A percentile compares a stretch with the other conserved stretches of the same genome.
Conservation (phyloP, 2,329 filamentous ascomycete genomes). For the Epichloe typhina region DNA sequence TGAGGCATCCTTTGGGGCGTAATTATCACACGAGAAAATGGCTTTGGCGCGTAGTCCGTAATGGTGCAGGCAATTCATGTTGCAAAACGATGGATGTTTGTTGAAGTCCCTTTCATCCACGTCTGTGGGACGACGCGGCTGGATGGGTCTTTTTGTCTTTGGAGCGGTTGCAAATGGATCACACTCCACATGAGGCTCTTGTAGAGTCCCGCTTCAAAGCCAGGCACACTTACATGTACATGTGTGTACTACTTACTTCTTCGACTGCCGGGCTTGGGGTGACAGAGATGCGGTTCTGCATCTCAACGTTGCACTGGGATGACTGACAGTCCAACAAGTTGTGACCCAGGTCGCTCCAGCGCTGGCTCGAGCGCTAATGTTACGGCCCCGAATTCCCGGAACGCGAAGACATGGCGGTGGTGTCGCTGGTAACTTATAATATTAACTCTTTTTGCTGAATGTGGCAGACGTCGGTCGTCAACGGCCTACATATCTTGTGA, state of each 20-base stretch:
- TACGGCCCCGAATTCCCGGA: background rate
- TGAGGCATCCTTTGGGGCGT: background rate
- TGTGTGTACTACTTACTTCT: background rate
- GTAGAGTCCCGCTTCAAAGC: conserved; percentile 7
- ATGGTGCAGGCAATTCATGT: background rate
- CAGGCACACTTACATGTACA: conserved; percentile 1
- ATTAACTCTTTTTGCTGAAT: background rate
- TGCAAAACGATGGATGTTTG: conserved; percentile 1
- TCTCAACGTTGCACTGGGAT: conserved; percentile 6
- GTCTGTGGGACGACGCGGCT: conserved; percentile 6
- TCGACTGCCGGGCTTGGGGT: conserved; percentile 7
- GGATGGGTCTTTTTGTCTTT: conserved; percentile 1
- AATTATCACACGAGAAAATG: background rate
- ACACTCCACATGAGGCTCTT: conserved; percentile 12
- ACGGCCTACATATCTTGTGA: background rate
- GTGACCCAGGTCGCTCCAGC: background rate
- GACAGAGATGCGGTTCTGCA: conserved; percentile 5
- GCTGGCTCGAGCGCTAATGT: background rate
- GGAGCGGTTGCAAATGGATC: conserved; percentile 9
- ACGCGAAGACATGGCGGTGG: background rate
- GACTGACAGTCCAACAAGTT: background rate
- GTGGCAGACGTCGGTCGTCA: background rate
- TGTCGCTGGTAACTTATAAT: background rate
- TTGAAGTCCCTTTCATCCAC: conserved; percentile 5
- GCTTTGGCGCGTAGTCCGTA: too few relatives aligned